Conservation (phyloP, 495 filamentous ascomycete species). For the Venustampulla echinocandica region DNA sequence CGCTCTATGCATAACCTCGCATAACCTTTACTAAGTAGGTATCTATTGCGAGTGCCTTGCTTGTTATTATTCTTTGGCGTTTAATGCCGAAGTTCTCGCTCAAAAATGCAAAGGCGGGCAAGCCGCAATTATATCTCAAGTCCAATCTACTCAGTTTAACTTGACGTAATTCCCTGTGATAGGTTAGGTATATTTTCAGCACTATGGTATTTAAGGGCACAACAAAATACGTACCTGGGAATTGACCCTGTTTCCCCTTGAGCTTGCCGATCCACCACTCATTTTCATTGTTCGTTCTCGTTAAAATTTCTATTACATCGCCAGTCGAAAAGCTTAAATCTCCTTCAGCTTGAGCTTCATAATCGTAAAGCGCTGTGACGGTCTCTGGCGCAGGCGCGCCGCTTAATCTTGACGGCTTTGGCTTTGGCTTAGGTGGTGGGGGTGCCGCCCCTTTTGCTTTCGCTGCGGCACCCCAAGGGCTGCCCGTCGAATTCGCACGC, state of each 20-base stretch:
- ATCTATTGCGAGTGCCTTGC: too few relatives aligned
- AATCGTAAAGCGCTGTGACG: slow-evolving; percentile 84
- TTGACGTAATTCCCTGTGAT: slow-evolving; percentile 40
- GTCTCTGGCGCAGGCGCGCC: slow-evolving; percentile 59
- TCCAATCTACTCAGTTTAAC: slow-evolving; percentile 13
- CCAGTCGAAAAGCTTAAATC: slow-evolving; percentile 88
- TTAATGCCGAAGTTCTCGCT: too few relatives aligned
- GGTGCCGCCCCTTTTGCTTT: slow-evolving; percentile 77
- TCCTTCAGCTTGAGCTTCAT: slow-evolving; percentile 89
- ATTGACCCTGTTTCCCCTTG: slow-evolving; percentile 75
- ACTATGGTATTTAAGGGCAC: too few relatives aligned
- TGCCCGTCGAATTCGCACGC: slow-evolving; percentile 49
- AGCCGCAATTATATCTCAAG: background rate
- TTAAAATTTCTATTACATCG: slow-evolving; percentile 82
- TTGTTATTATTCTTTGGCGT: too few relatives aligned
- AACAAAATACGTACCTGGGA: slow-evolving; percentile 68
- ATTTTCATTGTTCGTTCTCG: slow-evolving; percentile 75
- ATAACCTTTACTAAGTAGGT: slow-evolving; percentile 1
- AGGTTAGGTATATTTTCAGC: too few relatives aligned
- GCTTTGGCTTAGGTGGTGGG: slow-evolving; percentile 83
- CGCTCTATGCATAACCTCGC: slow-evolving; percentile 1
- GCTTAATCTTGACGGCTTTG: slow-evolving; percentile 71
- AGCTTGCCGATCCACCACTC: slow-evolving; percentile 93
- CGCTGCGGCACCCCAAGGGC: slow-evolving; percentile 52
- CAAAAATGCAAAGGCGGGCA: background rate